Evolutionary conservation across 305 asterid species (phyloP), one percentile per base, ranked within the genome.

Genomic region (Caryopteris hybrid): DNA sequence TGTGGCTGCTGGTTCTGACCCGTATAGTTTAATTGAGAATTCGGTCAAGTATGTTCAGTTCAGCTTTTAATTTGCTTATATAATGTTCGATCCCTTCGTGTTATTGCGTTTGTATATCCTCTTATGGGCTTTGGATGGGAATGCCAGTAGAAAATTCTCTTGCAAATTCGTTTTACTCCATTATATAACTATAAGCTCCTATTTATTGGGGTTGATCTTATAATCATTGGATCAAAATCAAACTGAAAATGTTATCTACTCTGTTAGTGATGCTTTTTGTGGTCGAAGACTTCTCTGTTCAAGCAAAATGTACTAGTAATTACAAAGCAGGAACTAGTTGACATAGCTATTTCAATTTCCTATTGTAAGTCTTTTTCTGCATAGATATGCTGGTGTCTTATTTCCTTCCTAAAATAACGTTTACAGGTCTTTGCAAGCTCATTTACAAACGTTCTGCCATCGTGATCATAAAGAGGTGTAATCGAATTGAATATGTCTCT

Each of bases 391-490:
- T 16, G 4, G 11, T 14, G 23, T 8, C 54, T 29, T 22, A 14
- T 18, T 66, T 61, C 22, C 22, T 55, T 52, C 29, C 54, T 64
- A 10, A 23, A 6, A 60, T 21, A 39, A 31, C 66, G 60, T n/a
- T 50, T 66, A 53, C 87, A 91, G 98, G 82, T 69, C 66, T 4
- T 75, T 87, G 73, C 88, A 89, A 73, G 73, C 77, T 50, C 91
- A 87, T 69, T 73, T 84, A 39, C 90, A 84, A 70, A 89, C 95
- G 9, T 91, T 91, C 69, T 59, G 79, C 64, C 98, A 89, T 65
- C 96, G 95, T 54, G 90, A 84, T 39, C 74, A 85, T 36, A 88
- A 88, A 76, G 82, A 88, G 97, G 97, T 88, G 52, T 31, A 20
- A 51, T 59, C 10, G 8, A 46, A 16, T 46, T 63, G n/a, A 17